Evolutionary conservation across 139 green algal species (phyloP).

Genomic region (Chlorella sp.): DNA sequence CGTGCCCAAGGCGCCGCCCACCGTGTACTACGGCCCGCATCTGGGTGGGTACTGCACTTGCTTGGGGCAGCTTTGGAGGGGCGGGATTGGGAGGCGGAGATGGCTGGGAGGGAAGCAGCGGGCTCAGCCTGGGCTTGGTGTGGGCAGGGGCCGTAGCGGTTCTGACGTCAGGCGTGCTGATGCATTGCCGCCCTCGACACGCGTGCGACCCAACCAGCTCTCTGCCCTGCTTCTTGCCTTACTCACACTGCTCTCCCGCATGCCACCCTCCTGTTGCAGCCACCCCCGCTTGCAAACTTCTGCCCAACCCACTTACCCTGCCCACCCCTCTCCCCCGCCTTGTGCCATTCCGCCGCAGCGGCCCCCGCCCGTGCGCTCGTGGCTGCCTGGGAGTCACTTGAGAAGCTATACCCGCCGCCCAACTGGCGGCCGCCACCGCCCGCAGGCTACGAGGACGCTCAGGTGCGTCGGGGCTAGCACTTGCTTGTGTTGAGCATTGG

Average conservation of each 20-base stretch:
- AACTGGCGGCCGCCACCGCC: conserved; percentile 47
- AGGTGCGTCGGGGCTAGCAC: background rate
- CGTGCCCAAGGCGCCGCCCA: conserved; percentile 24
- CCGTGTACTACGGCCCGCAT: conserved; percentile 17
- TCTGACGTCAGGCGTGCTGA: too few species aligned
- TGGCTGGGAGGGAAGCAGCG: too few species aligned
- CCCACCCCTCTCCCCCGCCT: too few species aligned
- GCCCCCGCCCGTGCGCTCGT: background rate
- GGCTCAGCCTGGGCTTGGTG: background rate
- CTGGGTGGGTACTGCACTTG: conserved; percentile 39
- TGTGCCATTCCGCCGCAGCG: background rate
- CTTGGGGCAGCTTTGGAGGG: too few species aligned
- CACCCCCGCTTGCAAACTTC: too few species aligned
- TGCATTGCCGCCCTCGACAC: too few species aligned
- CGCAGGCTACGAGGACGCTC: conserved; percentile 36
- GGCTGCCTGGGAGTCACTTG: conserved; percentile 15
- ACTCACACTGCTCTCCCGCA: too few species aligned
- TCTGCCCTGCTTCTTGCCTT: too few species aligned
- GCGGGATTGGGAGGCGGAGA: too few species aligned
- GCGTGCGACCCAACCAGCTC: too few species aligned
- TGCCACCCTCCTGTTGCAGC: too few species aligned
- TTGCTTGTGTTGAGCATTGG: background rate
- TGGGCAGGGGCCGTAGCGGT: too few species aligned
- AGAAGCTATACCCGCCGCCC: conserved; percentile 31
- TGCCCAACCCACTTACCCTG: background rate